Evolutionary conservation across 169 alveolate species (phyloP), one percentile per base, ranked within the genome.

Genomic region (Cryptosporidium viatorum): DNA sequence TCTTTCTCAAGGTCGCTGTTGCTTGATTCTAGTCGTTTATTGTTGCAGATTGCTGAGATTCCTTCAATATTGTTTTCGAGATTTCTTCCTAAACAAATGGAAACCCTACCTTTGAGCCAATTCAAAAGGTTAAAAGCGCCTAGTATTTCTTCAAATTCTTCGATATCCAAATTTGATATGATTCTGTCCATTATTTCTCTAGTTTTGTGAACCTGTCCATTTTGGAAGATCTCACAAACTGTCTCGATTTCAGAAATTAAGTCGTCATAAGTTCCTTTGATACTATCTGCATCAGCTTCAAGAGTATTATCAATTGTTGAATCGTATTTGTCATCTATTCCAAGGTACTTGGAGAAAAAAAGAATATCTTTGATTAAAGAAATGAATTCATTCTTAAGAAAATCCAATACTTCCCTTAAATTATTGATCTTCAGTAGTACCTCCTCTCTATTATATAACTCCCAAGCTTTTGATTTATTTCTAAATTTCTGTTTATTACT

Each of bases 71-170:
- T 41, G 29, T 45, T n/a, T 26, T n/a, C 43, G 3, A 80, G 6
- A 18, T 59, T 65, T 21, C 31, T 23, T 18, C 68, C 71, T 33
- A 59, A 50, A 31, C 65, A 80, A 50, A 65, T 80, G 26, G 69
- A 59, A 26, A 80, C 50, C 26, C 89, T 80, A 16, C 69, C 51
- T 80, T 67, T 80, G 14, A 80, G 59, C 89, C 89, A 80, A 31
- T 80, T 62, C 7, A 80, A 50, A 41, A 67, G 52, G 35, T 41
- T 39, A 62, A 80, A 50, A 3, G 75, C 75, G 3, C 65, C 23
- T 14, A 80, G 41, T 35, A 80, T 58, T 65, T 62, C 68, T 18
- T 62, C 67, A 26, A 37, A 23, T 33, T 80, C 67, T 18, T 62
- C 68, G 14, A 62, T 65, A 2, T 80, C 80, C 14, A 80, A 29